These are phyloP conservation scores for Leccinellum albellum DNA, from an alignment of 768 basidiomycete genomes.

Conservation along the genomic window DNA sequence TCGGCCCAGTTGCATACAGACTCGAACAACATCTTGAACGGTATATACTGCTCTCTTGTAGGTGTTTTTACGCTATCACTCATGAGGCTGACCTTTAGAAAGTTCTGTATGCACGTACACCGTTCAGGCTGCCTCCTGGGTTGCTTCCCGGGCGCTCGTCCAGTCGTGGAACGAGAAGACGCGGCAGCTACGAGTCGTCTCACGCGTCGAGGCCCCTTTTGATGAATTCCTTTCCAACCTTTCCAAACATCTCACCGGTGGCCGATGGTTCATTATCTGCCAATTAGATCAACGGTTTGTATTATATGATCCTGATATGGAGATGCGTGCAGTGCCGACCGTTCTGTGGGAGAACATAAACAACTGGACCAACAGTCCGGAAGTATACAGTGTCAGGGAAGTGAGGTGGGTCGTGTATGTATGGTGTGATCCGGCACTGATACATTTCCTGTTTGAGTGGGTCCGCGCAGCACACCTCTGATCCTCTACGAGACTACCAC, in stretches of 20 bases:
- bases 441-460: background rate
- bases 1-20: no score
- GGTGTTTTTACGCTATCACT: background rate
- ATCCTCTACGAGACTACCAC: background rate
- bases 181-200: background rate
- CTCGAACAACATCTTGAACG: background rate
- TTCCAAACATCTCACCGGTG: background rate
- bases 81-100: background rate
- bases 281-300: background rate
- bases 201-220: background rate
- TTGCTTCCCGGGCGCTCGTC: background rate
- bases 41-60: background rate
- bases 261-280: no score
- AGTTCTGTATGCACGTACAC: background rate
- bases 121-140: background rate
- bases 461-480: background rate
- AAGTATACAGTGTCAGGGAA: background rate
- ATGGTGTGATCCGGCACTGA: background rate
- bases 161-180: background rate
- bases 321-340: no score
- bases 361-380: background rate
- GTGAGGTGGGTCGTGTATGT: no score
- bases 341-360: background rate
- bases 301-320: background rate
- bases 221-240: background rate